Evolutionary conservation across 139 green algal genomes (phyloP), one percentile per base, ranked within the genome.

Genomic region (Asterochloris sp.): DNA sequence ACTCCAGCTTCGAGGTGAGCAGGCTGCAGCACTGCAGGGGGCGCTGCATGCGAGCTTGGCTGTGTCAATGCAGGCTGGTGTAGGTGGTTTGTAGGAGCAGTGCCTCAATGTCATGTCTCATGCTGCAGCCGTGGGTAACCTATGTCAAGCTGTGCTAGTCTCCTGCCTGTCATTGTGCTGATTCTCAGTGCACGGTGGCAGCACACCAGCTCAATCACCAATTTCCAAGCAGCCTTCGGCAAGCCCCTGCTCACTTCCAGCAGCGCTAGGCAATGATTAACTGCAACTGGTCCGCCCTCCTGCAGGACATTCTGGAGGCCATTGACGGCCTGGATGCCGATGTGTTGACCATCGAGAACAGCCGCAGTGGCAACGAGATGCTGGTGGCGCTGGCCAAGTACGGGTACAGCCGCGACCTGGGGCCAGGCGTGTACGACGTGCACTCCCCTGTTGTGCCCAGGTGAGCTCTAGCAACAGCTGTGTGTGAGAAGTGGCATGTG

Each of bases 331-430:
- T 86, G 77, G 83, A 86, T 28, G 84, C 94, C 15, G 95, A 98
- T 85, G 95, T 98, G 64, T 91, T 98, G 83, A 98, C 95, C 61
- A 98, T 98, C 67, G 95, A 98, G 90, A 98, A 97, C 90, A 92
- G 84, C n/a, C 89, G 95, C 69, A 92, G 81, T 27, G 92, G 85
- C 67, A 86, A 98, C 83, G 92, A 91, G 69, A 98, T 97, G 93
- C 83, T 98, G 28, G 60, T 63, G 10, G 89, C 89, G 0, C 89
- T 97, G 76, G 88, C 94, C 28, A 78, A 77, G 24, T 87, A 88
- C 28, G 88, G 90, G 23, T 98, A 98, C 88, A 62, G 66, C 76
- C 82, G 88, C 24, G 95, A 96, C 83, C 79, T 98, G 13, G 95
- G 95, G 17, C 88, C 95, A 13, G 95, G 95, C 29, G 92, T 97